Base-by-base conservation (phyloP, 768 basidiomycete genomes). In the Auriscalpium vulgare region DNA sequence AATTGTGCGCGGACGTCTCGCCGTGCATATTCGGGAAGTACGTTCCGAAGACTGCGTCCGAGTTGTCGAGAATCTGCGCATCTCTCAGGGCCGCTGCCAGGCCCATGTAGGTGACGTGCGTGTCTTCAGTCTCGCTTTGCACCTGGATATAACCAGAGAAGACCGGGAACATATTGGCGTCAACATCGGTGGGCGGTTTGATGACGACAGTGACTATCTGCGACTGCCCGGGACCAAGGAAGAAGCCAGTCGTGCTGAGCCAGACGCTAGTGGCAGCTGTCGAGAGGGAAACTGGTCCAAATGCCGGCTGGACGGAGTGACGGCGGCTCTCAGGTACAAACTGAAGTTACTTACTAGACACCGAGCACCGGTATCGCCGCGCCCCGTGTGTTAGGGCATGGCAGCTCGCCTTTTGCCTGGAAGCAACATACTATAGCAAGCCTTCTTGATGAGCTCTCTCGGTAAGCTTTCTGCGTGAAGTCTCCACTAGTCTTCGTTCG, bases 91-190 rank as follows among this genome's bases (percentile, higher is more conserved):
- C 56, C 0, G 69, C 72, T 0, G 68, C 71, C 14, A 76, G 54
- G 8, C 81, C 80, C 16, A 81, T 64, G 62, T 80, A 83, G 4
- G 77, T 71, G 34, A 76, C 72, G 35, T 76, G 71, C 50, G 70
- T 66, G 10, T 63, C 72, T 54, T 78, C 74, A 10, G 65, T 59
- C 9, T 66, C 64, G 34, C 72, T 67, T 5, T 58, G 52, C 38
- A 72, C 59, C 55, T 72, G 59, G 61, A 86, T 79, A 71, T 75
- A 83, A 8, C 83, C 84, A 36, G 80, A 81, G 69, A 78, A 84
- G 54, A 84, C 72, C n/a, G 83, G 83, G 67, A 80, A 76, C 2
- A 75, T 71, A 23, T 72, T 61, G 1, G 65, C 65, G 29, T 78
- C 70, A 55, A 75, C 66, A 13, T 74, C 69, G 0, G 62, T 62